Base-by-base conservation (phyloP, 2,329 filamentous ascomycete species). In the Verticillium alfalfae region DNA sequence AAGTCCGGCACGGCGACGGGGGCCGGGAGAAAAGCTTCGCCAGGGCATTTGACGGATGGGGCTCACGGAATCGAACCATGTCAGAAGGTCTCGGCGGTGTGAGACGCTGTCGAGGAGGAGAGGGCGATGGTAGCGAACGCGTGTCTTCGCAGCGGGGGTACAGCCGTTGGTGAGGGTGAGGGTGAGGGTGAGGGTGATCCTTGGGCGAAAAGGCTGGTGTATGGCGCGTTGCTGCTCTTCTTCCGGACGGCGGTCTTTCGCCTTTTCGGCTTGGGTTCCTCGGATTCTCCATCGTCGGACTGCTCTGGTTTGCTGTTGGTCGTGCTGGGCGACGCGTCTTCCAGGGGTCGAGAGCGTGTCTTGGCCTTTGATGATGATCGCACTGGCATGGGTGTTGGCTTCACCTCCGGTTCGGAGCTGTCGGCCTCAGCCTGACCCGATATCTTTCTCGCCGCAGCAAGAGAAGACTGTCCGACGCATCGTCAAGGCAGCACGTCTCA, bases 1-100 rank as follows among this genome's bases (percentile, higher is more conserved):
- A 87, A 74, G 2, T 70, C 71, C 71, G n/a, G 62, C 56, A 36
- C 77, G 76, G 67, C 64, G 26, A 64, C 61, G 4, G 63, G 62
- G 9, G 80, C 80, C 60, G 85, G 73, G 59, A 84, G 74, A 83
- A 84, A 88, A 2, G 64, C 66, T 86, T 84, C 86, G 81, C 83
- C 83, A 86, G 2, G 83, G 83, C 83, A 86, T 86, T 13, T 74
- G 71, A n/a, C 83, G 82, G 1, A 72, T 64, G 13, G 73, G 68
- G 67, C 77, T 78, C 39, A 80, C 77, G 5, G 72, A 64, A 64
- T 83, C 80, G 66, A 84, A 86, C 83, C 83, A 86, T 16, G 66
- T 37, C 1, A 86, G 76, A 1, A 86, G 75, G 5, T 74, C 64
- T 1, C 66, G 65, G 1, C 79, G 76, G 0, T 65, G 64, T 1